Evolutionary conservation across 2,329 filamentous ascomycete species (phyloP).

Genomic region (Sporothrix protearum): DNA sequence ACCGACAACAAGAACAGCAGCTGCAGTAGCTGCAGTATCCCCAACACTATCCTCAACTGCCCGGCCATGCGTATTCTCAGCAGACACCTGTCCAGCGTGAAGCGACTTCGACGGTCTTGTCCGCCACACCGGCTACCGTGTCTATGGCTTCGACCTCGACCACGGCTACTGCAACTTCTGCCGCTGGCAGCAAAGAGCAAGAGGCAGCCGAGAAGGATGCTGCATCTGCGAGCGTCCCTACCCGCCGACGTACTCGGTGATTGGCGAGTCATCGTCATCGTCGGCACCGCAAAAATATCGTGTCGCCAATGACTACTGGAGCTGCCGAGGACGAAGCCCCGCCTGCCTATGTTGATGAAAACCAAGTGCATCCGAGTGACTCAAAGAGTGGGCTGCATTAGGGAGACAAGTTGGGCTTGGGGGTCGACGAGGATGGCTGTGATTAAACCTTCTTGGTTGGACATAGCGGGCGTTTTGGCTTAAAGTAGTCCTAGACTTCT

Average conservation of each 20-base stretch:
- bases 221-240: constrained; percentile 26
- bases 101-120: neutral
- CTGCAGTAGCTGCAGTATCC: neutral
- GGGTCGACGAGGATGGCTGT: neutral
- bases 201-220: constrained; percentile 30
- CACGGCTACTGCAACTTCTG: neutral
- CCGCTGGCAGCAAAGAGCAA: constrained; percentile 23
- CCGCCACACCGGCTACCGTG: neutral
- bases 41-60: neutral
- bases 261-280: neutral
- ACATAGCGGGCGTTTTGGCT: neutral
- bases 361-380: constrained; percentile 28
- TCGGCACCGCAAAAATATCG: neutral
- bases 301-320: neutral
- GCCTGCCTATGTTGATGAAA: constrained; percentile 34
- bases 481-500: neutral
- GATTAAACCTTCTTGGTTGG: neutral
- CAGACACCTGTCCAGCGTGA: neutral
- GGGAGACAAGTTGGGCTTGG: neutral
- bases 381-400: constrained; percentile 3
- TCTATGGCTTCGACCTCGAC: neutral
- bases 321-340: constrained; percentile 25
- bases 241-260: constrained; percentile 33
- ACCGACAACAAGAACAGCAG: neutral
- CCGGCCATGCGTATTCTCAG: neutral